Base-by-base conservation (phyloP, 306 rosid species). In the Lagenaria siceraria region DNA sequence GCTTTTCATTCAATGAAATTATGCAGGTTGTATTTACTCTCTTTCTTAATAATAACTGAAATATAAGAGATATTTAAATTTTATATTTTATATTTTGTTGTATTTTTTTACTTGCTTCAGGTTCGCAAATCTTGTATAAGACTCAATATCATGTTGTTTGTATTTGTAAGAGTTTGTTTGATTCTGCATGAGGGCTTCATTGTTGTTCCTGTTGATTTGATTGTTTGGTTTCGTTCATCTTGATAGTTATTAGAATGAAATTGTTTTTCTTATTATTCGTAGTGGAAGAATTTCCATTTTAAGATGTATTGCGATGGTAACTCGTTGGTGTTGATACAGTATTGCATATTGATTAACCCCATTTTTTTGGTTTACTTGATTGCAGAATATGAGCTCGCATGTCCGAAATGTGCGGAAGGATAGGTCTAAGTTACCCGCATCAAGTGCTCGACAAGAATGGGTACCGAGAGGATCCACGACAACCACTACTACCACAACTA, bases 401-500 rank as follows among this genome's bases (percentile, higher is more conserved):
- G 83, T 52, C 75, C 83, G 73, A 54, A 83, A 69, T 75, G 92
- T 85, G 74, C 77, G 88, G 10, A 88, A 91, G 85, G 90, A 86
- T 27, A 81, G 93, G 82, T 80, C 89, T 12, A 86, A 85, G 82
- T 49, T 78, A 49, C 82, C 87, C 14, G 56, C 87, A 52, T 88
- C 83, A 46, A 53, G 80, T 74, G 55, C 84, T 83, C 89, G 89
- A 48, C 90, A 74, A 38, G 86, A 85, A 75, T 90, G 96, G 93
- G 76, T 92, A 25, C 92, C 84, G 0, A 87, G 90, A 80, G 88
- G 81, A 48, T 35, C 92, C 60, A 5, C 77, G 13, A n/a, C 80
- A 18, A 55, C 78, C 6, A 27, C 38, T 13, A 60, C 68, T 0
- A 60, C 10, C 29, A 24, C 64, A 1, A 24, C 64, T 1, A 22